phyloP scores from a whole-genome alignment of 495 filamentous ascomycete genomes.

The Lasiosphaeriaceae sp. region DNA sequence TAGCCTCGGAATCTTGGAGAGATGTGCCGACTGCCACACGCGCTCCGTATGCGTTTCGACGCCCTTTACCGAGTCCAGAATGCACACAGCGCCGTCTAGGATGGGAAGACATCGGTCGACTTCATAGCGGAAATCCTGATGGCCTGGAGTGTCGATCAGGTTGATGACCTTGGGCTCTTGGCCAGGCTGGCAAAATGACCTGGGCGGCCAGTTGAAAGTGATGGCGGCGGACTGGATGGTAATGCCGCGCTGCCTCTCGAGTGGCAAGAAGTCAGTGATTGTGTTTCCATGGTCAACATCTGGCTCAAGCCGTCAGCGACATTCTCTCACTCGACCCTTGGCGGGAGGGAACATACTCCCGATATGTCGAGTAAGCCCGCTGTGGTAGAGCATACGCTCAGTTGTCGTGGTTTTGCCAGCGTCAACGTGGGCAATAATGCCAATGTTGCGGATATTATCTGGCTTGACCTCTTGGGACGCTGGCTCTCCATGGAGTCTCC shows the following conservation, averaged over 20 bases:
- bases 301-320: conserved; percentile 25
- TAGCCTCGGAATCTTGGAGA: conserved; percentile 79
- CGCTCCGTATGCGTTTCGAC: conserved; percentile 98
- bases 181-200: conserved; percentile 27
- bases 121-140: conserved; percentile 98
- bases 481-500: conserved; percentile 11
- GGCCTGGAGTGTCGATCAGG: conserved; percentile 94
- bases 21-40: conserved; percentile 87
- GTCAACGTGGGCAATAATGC: conserved; percentile 99
- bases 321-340: no score
- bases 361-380: conserved; percentile 79
- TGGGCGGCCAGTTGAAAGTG: conserved; percentile 76
- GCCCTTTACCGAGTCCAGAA: conserved; percentile 93
- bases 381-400: conserved; percentile 98
- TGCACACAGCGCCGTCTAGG: conserved; percentile 91
- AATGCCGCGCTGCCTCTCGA: conserved; percentile 89
- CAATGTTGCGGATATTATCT: conserved; percentile 79
- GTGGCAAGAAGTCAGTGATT: conserved; percentile 94
- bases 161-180: conserved; percentile 62
- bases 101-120: conserved; percentile 90
- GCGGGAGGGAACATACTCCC: conserved; percentile 56
- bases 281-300: conserved; percentile 98
- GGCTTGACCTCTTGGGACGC: conserved; percentile 33
- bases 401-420: conserved; percentile 99
- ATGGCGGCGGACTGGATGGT: conserved; percentile 98